A percentile compares a stretch with the other conserved stretches of the same genome.
Conservation (phyloP, 2,329 filamentous ascomycete species). For the Pseudophaeomoniella oleicola region DNA sequence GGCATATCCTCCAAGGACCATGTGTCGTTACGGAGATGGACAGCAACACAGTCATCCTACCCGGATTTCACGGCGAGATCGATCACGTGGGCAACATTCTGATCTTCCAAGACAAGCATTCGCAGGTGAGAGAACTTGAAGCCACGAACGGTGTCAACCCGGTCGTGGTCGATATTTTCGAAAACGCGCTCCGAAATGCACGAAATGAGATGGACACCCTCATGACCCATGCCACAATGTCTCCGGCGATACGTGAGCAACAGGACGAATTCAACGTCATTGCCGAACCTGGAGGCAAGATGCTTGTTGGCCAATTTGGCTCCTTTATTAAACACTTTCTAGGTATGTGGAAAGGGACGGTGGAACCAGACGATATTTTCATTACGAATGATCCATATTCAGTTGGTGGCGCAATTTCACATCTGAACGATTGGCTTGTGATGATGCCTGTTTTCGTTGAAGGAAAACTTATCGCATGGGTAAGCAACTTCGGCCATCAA, state of each 20-base stretch:
- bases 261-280: slow-evolving; percentile 38
- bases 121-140: slow-evolving; percentile 14
- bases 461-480: slow-evolving; percentile 30
- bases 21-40: slow-evolving; percentile 37
- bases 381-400: slow-evolving; percentile 37
- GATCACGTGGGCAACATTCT: slow-evolving; percentile 35
- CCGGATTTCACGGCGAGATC: slow-evolving; percentile 31
- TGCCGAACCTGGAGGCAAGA: slow-evolving; percentile 31
- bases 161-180: slow-evolving; percentile 7
- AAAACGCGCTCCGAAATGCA: slow-evolving; percentile 5
- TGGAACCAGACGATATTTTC: slow-evolving; percentile 36
- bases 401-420: slow-evolving; percentile 33
- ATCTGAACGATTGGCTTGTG: slow-evolving; percentile 26
- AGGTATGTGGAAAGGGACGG: slow-evolving; percentile 29
- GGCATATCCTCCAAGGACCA: slow-evolving; percentile 27
- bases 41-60: slow-evolving; percentile 35
- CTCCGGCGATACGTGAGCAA: slow-evolving; percentile 35
- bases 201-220: slow-evolving; percentile 36
- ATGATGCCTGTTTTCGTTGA: slow-evolving; percentile 32
- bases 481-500: slow-evolving; percentile 39
- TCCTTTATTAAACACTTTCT: slow-evolving; percentile 35
- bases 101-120: slow-evolving; percentile 22
- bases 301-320: slow-evolving; percentile 37
- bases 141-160: slow-evolving; percentile 14
- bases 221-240: slow-evolving; percentile 17